Percentiles rank a stretch among this genome's conserved stretches.
phyloP scores from a whole-genome alignment of 148 eudicot genomes.

The Vaccinium myrtillus region DNA sequence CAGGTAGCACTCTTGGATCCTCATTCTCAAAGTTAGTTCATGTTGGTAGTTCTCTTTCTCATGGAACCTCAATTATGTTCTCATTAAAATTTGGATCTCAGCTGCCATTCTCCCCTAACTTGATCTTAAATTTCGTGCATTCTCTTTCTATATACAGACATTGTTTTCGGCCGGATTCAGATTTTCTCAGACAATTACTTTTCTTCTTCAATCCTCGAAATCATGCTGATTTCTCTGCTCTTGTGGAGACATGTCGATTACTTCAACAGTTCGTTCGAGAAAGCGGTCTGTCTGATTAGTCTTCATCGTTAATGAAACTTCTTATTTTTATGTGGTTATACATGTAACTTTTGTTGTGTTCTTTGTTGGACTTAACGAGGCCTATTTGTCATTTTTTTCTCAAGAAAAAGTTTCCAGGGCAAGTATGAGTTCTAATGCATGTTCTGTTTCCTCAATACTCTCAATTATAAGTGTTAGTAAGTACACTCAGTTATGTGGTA shows the following conservation, averaged over 20 bases:
- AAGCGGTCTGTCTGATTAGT: constrained; percentile 42
- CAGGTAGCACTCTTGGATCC: constrained; percentile 48
- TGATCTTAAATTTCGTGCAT: not conserved
- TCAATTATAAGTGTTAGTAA: not conserved
- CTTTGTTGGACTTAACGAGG: not conserved
- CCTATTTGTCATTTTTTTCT: not conserved
- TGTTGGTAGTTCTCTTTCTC: not conserved
- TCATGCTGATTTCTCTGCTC: constrained; percentile 53
- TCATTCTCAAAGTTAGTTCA: not conserved
- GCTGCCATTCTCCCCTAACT: not conserved
- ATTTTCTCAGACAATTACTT: constrained; percentile 72
- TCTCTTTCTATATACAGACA: constrained; percentile 48
- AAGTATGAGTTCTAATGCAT: not conserved
- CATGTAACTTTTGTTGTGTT: not conserved
- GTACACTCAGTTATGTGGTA: not conserved
- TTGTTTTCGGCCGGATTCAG: constrained; percentile 77
- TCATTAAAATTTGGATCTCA: not conserved
- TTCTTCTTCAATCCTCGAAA: constrained; percentile 75
- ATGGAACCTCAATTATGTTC: not conserved
- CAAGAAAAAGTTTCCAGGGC: not conserved
- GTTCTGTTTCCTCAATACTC: not conserved
- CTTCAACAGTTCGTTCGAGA: constrained; percentile 59
- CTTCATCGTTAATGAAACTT: not conserved
- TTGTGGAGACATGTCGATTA: constrained; percentile 71
- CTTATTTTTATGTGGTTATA: not conserved